These are phyloP conservation scores for Kluyveromyces siamensis DNA, from an alignment of 805 yeast species.

Conservation along the genomic window DNA sequence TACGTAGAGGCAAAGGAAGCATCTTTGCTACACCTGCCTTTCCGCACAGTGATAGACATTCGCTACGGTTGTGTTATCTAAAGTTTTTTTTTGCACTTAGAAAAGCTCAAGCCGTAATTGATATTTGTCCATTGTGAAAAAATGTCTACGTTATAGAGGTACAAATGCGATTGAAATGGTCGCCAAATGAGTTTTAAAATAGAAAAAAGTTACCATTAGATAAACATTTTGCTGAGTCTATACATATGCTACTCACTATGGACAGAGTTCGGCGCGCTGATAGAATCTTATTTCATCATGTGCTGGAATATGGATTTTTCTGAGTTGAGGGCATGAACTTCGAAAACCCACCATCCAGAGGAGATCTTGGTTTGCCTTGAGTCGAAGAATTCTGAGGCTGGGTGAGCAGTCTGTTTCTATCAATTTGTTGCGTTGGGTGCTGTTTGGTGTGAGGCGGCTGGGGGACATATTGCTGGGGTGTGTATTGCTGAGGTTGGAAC, in stretches of 20 bases:
- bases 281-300: not conserved
- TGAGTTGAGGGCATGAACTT: slow-evolving; percentile 25
- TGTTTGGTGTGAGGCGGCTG: slow-evolving; percentile 1
- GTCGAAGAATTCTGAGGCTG: slow-evolving; percentile 4
- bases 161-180: too few species aligned
- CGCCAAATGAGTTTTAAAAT: too few species aligned
- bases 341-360: slow-evolving; percentile 22
- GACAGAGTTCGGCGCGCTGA: not conserved
- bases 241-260: not conserved
- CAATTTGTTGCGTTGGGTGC: slow-evolving; percentile 3
- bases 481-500: slow-evolving; percentile 8
- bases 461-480: slow-evolving; percentile 8
- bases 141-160: too few species aligned
- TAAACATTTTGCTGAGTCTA: too few species aligned
- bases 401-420: slow-evolving; percentile 1
- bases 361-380: slow-evolving; percentile 8
- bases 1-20: not conserved
- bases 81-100: not conserved
- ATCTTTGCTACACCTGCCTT: not conserved
- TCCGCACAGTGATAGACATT: too few species aligned
- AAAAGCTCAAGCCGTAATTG: not conserved
- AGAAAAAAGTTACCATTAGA: too few species aligned
- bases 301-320: slow-evolving; percentile 19
- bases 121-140: too few species aligned
- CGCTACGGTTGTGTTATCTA: too few species aligned